These are phyloP conservation scores for Colletotrichum simmondsii DNA, from an alignment of 2,329 filamentous ascomycete species.

Conservation along the genomic window DNA sequence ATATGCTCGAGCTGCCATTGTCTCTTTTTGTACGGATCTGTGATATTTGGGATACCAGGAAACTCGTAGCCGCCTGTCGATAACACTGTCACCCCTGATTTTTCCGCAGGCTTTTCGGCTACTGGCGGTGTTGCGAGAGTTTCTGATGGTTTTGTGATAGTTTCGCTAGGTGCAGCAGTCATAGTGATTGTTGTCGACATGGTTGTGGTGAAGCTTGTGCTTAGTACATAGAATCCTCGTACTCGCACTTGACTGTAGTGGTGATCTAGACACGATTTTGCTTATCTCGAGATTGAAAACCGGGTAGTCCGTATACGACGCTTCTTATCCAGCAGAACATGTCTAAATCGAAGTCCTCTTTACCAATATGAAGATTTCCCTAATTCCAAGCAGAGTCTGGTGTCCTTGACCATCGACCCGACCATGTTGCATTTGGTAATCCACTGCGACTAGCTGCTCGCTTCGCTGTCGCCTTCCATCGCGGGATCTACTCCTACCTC, in stretches of 20 bases:
- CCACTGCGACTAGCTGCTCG: neutral
- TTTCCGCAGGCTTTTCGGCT: neutral
- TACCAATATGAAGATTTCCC: neutral
- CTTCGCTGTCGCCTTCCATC: neutral
- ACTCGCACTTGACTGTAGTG: neutral
- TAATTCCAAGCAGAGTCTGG: neutral
- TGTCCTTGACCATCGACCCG: neutral
- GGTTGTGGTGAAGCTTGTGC: neutral
- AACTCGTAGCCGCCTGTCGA: conserved; percentile 46
- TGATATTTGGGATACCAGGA: conserved; percentile 66
- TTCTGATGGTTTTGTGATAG: too few relatives aligned
- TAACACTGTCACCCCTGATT: conserved; percentile 1
- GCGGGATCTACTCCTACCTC: neutral
- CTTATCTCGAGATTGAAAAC: neutral
- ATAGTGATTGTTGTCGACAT: neutral
- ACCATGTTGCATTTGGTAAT: neutral
- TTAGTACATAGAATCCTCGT: neutral
- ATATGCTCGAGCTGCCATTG: conserved; percentile 52
- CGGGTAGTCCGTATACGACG: neutral
- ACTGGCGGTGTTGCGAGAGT: too few relatives aligned
- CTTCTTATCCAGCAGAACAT: neutral
- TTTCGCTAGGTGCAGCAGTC: neutral
- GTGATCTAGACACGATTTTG: neutral
- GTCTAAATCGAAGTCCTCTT: neutral
- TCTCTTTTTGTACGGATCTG: conserved; percentile 47